Evolutionary conservation across 2,329 filamentous ascomycete genomes (phyloP).

Genomic region (Hysterium pulicare): DNA sequence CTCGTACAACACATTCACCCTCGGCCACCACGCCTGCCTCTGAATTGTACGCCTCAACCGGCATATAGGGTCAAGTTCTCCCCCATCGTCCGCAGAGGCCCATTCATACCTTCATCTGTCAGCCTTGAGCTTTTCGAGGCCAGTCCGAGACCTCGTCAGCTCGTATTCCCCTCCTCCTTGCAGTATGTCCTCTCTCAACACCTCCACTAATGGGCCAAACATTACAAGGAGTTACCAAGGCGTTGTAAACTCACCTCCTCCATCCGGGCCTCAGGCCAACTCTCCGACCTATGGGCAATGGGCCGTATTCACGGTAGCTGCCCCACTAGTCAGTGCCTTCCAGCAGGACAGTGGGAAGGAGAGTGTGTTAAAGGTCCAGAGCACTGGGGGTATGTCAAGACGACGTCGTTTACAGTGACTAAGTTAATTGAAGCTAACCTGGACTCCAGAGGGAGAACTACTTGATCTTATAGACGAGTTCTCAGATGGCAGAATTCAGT

Average conservation of each 20-base stretch:
- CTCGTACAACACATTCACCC: no score
- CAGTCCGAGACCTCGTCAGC: constrained; percentile 51
- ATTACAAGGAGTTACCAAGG: constrained; percentile 60
- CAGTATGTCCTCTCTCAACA: constrained; percentile 70
- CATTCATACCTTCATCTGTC: no score
- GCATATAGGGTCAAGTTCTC: no score
- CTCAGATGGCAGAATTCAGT: constrained; percentile 93
- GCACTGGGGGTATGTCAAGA: constrained; percentile 68
- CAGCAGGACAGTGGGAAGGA: constrained; percentile 83
- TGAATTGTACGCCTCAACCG: no score
- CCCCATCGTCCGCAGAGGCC: no score
- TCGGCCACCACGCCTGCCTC: no score
- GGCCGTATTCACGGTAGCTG: constrained; percentile 90
- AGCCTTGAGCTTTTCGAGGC: not conserved
- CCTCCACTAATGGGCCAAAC: constrained; percentile 52
- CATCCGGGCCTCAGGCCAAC: constrained; percentile 55
- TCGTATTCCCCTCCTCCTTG: constrained; percentile 65
- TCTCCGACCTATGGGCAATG: constrained; percentile 87
- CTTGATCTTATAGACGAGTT: constrained; percentile 90
- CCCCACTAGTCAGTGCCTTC: constrained; percentile 89
- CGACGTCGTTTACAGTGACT: constrained; percentile 1
- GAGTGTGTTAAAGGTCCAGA: constrained; percentile 91
- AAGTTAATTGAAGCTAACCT: constrained; percentile 20
- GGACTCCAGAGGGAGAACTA: constrained; percentile 75
- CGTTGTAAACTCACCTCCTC: constrained; percentile 59